Percentiles rank a stretch among this genome's conserved stretches.
phyloP scores from a whole-genome alignment of 768 basidiomycete species.

The Macrolepiota dolichaula region DNA sequence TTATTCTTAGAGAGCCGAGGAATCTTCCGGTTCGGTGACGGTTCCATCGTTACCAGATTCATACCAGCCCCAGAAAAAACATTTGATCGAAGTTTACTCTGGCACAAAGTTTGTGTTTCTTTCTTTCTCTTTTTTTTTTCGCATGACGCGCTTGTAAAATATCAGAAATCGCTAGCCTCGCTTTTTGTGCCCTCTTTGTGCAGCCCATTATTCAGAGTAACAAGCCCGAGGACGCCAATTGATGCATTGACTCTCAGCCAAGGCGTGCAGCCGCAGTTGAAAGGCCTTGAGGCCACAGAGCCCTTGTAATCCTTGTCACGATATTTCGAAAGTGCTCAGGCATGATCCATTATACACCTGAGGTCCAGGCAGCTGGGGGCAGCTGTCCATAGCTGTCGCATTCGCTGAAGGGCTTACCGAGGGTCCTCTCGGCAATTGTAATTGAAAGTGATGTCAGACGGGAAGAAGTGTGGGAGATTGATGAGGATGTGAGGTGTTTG shows the following conservation, averaged over 20 bases:
- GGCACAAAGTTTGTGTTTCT: no score
- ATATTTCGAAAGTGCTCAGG: background rate
- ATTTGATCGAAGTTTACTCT: no score
- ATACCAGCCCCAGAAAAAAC: background rate
- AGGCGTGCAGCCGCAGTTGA: background rate
- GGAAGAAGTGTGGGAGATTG: background rate
- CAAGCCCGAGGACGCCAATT: background rate
- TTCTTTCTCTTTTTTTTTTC: no score
- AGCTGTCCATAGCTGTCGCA: no score
- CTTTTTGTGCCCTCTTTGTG: background rate
- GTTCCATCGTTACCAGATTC: background rate
- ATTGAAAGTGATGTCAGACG: background rate
- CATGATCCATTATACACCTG: background rate
- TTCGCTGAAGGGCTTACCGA: background rate
- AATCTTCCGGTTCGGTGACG: background rate
- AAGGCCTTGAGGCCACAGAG: background rate
- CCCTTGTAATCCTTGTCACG: background rate
- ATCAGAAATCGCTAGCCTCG: background rate
- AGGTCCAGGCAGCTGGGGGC: background rate
- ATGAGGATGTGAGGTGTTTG: background rate
- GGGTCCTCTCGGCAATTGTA: background rate
- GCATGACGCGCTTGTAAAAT: no score
- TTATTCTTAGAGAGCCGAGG: background rate
- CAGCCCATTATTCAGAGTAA: background rate
- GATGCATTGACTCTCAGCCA: background rate